These are phyloP conservation scores for Eudorina sp. DNA, from an alignment of 139 green algal species.

Conservation along the genomic window DNA sequence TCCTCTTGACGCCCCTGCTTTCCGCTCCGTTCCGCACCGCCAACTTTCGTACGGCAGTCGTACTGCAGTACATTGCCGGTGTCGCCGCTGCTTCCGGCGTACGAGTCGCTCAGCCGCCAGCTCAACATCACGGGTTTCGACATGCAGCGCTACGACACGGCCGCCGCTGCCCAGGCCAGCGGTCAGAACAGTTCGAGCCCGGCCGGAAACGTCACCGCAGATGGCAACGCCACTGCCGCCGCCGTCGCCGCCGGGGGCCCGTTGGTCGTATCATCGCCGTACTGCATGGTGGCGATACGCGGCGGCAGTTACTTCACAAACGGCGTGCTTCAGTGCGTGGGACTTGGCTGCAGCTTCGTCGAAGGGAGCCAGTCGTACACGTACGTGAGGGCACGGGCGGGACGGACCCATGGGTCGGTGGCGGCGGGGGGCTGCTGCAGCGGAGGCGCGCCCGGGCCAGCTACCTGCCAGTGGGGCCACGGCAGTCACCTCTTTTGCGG, in stretches of 20 bases:
- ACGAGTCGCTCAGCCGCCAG: background rate
- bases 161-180: background rate
- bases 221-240: background rate
- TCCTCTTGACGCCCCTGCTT: no score
- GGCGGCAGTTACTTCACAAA: background rate
- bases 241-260: background rate
- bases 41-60: background rate
- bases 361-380: background rate
- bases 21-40: no score
- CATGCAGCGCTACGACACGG: background rate
- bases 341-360: conserved; percentile 3
- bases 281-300: conserved; percentile 6
- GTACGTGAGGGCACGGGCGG: background rate
- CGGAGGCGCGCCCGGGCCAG: no score
- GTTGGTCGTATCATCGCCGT: background rate
- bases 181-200: no score
- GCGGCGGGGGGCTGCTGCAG: no score
- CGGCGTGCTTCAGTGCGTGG: background rate
- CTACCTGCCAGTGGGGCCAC: no score
- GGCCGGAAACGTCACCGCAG: background rate
- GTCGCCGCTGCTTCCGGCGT: conserved; percentile 11
- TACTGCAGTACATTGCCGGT: conserved; percentile 60
- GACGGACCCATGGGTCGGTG: no score
- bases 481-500: no score
- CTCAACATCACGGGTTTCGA: conserved; percentile 11